Base-by-base conservation (phyloP, 2,329 filamentous ascomycete genomes). In the Aspergillaceae sp. region DNA sequence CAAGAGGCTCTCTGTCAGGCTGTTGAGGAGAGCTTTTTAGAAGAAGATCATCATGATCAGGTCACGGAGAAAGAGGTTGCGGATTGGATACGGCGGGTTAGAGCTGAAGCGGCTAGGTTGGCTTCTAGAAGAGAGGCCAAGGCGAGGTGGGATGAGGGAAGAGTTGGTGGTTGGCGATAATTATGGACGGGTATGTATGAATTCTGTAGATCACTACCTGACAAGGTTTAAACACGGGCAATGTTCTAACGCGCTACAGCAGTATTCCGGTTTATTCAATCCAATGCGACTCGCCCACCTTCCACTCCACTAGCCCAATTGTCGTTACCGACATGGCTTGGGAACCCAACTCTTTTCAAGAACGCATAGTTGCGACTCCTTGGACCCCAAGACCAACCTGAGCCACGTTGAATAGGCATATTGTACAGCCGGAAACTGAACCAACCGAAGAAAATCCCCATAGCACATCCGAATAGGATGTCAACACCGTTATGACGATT, bases 401-500 rank as follows among this genome's bases (percentile, higher is more conserved):
- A 85, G 5, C 88, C 88, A n/a, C 77, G 75, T 19, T 72, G 74
- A 51, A 94, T 81, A 0, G 89, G 87, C 7, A 92, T 70, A 61
- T 96, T 88, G 62, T 95, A 96, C 71, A 84, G 87, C 27, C 86
- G 76, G 71, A 95, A 95, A 3, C 83, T 78, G 55, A 91, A 81
- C 62, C 83, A 82, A 19, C 86, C 79, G 34, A 79, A 79, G 40
- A 82, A 67, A 9, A 83, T 76, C 6, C 91, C 91, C 51, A 96
- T 84, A 8, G 86, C 54, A 46, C 83, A 85, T n/a, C 91, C 91
- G 51, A 86, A 87, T 2, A 96, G 69, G 53, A 96, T 86, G 54
- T 97, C 91, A 63, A 95, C 91, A n/a, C 84, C 89, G 63, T 91
- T 86, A 65, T 97, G 91, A 35, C 87, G 82, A 70, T 84, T 94